Evolutionary conservation across 768 basidiomycete genomes (phyloP).

Genomic region (Antrodiella citrinella): DNA sequence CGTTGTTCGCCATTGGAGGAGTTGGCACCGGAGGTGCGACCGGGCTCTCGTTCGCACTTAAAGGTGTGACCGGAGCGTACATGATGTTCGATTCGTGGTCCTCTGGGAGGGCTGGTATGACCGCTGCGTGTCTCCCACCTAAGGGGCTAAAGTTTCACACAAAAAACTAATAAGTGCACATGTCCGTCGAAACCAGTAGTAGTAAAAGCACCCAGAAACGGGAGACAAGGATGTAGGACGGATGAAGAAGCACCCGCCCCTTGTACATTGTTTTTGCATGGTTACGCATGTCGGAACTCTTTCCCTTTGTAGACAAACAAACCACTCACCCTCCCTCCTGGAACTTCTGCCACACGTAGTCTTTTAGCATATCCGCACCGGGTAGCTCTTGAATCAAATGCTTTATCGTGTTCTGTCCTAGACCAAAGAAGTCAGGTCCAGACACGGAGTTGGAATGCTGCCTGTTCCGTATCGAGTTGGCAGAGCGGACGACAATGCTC

Average conservation of each 20-base stretch:
- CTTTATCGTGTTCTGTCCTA: constrained; percentile 84
- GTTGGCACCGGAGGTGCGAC: neutral
- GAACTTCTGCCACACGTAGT: constrained; percentile 86
- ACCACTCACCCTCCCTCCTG: constrained; percentile 73
- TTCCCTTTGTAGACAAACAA: neutral
- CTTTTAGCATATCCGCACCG: constrained; percentile 58
- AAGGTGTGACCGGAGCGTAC: neutral
- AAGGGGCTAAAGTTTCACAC: constrained; percentile 42
- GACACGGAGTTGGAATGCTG: constrained; percentile 85
- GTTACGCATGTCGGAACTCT: too few species aligned
- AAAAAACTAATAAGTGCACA: constrained; percentile 10
- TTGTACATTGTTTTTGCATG: too few species aligned
- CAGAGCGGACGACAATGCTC: constrained; percentile 76
- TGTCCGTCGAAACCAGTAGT: constrained; percentile 5
- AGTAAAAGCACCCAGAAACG: neutral
- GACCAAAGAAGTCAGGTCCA: constrained; percentile 82
- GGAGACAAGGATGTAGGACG: neutral
- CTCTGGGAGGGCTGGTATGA: constrained; percentile 73
- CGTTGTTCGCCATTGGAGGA: neutral
- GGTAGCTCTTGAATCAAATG: constrained; percentile 83
- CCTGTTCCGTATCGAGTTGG: constrained; percentile 71
- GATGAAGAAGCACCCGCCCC: too few species aligned
- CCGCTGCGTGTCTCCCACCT: constrained; percentile 76
- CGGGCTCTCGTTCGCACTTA: neutral
- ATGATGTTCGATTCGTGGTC: constrained; percentile 26